phyloP scores from a whole-genome alignment of 192 early-diverging fungal species.

The Coemansia sp. region DNA sequence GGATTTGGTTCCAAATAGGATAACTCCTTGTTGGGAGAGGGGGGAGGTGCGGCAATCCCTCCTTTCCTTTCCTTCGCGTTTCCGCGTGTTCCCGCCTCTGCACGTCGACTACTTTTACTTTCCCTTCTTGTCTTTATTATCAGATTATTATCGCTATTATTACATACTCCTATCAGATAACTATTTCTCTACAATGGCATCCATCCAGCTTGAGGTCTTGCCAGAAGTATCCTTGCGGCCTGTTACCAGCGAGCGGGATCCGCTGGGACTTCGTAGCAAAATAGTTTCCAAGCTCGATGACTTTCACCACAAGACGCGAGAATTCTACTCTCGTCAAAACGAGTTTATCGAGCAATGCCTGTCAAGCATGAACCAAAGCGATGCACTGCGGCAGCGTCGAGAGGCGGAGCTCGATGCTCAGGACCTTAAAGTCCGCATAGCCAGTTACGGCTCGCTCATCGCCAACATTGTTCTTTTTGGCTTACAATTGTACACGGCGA shows the following conservation, averaged over 20 bases:
- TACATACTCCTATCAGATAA: not conserved
- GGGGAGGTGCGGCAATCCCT: not conserved
- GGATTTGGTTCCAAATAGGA: conserved; percentile 9
- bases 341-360: conserved; percentile 78
- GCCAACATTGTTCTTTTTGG: conserved; percentile 67
- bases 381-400: not conserved
- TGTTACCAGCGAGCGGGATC: not conserved
- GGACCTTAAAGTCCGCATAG: conserved; percentile 54
- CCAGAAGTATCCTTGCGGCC: not conserved
- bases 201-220: conserved; percentile 6
- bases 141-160: not conserved
- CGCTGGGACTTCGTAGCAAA: conserved; percentile 17
- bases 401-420: conserved; percentile 10
- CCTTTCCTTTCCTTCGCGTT: not conserved
- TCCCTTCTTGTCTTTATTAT: not conserved
- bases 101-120: not conserved
- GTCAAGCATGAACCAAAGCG: conserved; percentile 19
- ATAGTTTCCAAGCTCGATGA: conserved; percentile 6
- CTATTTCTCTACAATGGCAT: not conserved
- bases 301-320: conserved; percentile 41
- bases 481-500: conserved; percentile 66
- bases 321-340: conserved; percentile 85
- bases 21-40: not conserved
- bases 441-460: conserved; percentile 65
- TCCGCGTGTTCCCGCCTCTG: too few species aligned